Conservation (phyloP, 2,329 filamentous ascomycete genomes). For the Emericellopsis atlantica region DNA sequence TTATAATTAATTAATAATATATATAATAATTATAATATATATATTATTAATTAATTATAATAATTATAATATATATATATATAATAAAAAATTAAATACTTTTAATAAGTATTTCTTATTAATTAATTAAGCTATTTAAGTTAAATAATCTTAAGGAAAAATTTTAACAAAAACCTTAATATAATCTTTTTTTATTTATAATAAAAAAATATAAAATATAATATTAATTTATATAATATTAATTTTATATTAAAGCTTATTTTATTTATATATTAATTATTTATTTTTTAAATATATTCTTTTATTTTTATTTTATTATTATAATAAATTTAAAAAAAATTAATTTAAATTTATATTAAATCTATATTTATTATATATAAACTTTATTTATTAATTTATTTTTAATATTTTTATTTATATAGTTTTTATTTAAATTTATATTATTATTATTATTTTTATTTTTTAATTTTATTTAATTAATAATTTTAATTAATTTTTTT, state of each 20-base stretch:
- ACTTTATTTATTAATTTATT: not conserved
- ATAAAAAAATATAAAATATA: no score
- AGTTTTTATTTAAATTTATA: not conserved
- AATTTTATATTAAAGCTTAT: no score
- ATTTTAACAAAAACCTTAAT: no score
- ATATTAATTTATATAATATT: no score
- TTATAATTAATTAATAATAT: no score
- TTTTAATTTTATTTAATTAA: not conserved
- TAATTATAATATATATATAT: not conserved
- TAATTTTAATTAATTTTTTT: not conserved
- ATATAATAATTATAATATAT: not conserved
- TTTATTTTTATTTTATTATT: not conserved
- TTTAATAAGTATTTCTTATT: no score
- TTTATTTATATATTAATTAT: not conserved
- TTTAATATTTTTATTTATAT: not conserved
- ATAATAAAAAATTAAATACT: no score
- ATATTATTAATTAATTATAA: slow-evolving; percentile 1
- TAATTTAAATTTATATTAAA: not conserved
- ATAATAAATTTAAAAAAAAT: not conserved
- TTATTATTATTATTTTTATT: not conserved
- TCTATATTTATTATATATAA: not conserved
- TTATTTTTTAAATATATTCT: no score
- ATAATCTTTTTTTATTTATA: no score
- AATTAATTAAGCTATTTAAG: no score
- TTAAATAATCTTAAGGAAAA: no score